Conservation (phyloP, 495 filamentous ascomycete species). For the Elasticomyces elasticus region DNA sequence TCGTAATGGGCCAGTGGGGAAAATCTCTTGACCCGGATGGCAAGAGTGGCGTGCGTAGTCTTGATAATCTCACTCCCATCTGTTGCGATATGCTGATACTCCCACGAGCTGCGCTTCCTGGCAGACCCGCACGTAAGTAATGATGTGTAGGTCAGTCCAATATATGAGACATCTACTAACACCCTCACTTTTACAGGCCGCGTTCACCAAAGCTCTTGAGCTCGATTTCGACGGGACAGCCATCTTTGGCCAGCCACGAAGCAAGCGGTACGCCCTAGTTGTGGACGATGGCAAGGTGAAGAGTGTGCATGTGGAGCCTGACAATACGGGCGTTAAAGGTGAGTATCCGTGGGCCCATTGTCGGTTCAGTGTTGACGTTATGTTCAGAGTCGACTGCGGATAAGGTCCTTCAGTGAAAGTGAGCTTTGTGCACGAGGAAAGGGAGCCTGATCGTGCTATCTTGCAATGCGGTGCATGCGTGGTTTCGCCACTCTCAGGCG, state of each 20-base stretch:
- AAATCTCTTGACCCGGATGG: slow-evolving; percentile 58
- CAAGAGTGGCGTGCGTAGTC: slow-evolving; percentile 58
- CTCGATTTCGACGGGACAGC: slow-evolving; percentile 69
- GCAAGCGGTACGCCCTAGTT: slow-evolving; percentile 76
- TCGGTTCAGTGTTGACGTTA: too few relatives aligned
- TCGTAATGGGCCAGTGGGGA: slow-evolving; percentile 92
- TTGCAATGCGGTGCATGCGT: too few relatives aligned
- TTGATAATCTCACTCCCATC: not conserved
- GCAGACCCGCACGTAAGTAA: slow-evolving; percentile 83
- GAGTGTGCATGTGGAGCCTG: slow-evolving; percentile 59
- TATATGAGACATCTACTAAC: too few relatives aligned
- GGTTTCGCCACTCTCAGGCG: too few relatives aligned
- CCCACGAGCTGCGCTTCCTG: slow-evolving; percentile 66
- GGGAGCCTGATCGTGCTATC: too few relatives aligned
- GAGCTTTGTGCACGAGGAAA: too few relatives aligned
- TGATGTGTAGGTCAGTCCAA: too few relatives aligned
- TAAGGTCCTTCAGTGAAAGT: too few relatives aligned
- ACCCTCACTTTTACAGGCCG: too few relatives aligned
- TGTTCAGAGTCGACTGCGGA: too few relatives aligned
- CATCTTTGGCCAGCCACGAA: slow-evolving; percentile 76
- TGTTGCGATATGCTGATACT: not conserved
- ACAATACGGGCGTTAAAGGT: slow-evolving; percentile 86
- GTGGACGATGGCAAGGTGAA: slow-evolving; percentile 35
- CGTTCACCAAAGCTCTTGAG: slow-evolving; percentile 78
- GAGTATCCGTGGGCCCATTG: slow-evolving; percentile 30